These are phyloP conservation scores for Leishmania martiniquensis DNA, from an alignment of 208 protist genomes.

Conservation along the genomic window DNA sequence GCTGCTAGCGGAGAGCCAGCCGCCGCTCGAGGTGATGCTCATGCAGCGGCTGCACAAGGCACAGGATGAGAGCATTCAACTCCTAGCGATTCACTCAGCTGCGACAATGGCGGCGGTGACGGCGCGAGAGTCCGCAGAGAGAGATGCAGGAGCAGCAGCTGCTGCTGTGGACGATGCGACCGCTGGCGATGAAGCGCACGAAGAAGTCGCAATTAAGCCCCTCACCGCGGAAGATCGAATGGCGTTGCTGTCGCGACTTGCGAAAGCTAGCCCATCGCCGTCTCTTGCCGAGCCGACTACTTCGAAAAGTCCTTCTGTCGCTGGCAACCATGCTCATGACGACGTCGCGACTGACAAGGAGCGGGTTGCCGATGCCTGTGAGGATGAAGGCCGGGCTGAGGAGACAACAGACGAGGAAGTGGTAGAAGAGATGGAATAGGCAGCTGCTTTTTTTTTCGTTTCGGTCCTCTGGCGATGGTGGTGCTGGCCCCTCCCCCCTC, in stretches of 20 bases:
- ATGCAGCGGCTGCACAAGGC: constrained; percentile 15
- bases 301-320: neutral
- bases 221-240: constrained; percentile 8
- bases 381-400: neutral
- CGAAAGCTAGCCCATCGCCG: neutral
- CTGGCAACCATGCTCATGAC: neutral
- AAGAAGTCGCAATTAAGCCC: constrained; percentile 1
- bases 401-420: neutral
- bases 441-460: neutral
- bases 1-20: constrained; percentile 19
- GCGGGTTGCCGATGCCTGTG: neutral
- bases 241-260: constrained; percentile 1
- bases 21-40: constrained; percentile 7
- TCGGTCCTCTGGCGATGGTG: neutral
- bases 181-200: neutral
- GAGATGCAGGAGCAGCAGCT: neutral
- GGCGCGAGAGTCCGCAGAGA: neutral
- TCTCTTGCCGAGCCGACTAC: neutral
- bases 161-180: neutral
- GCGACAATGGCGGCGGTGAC: neutral
- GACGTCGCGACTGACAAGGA: neutral
- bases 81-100: constrained; percentile 12
- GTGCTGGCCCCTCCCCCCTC: neutral
- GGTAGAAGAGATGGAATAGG: neutral
- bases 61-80: constrained; percentile 28